Base-by-base conservation (phyloP, 2,329 filamentous ascomycete genomes). In the Zymoseptoria pseudotritici region DNA sequence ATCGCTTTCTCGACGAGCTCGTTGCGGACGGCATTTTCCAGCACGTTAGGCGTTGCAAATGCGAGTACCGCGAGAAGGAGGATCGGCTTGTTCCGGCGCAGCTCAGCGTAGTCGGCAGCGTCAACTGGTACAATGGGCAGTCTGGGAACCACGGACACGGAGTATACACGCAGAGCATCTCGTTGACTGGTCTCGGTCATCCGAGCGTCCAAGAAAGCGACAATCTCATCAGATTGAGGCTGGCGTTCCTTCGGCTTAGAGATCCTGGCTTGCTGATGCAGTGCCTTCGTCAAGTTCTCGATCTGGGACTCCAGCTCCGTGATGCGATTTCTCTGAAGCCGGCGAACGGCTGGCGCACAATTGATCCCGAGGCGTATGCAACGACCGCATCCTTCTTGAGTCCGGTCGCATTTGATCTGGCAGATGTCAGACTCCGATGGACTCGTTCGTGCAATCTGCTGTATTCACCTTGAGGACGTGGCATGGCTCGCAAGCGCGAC, bases 291-390 rank as follows among this genome's bases (percentile, higher is more conserved):
- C 26, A 62, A 36, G 22, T 59, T 26, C 11, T 59, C 57, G 7
- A 62, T 55, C 13, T 62, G 60, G 20, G 58, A 55, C 52, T 62
- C 60, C 11, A 62, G 26, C 6, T 58, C 60, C n/a, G 60, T 55
- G 49, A 62, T 62, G 19, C 60, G 60, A 42, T 62, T 55, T 55
- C 55, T 10, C 36, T 62, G 60, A 10, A 54, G 49, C 24, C 58
- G 51, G 46, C 60, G 51, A 29, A 53, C 42, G 6, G 60, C 60
- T 11, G 60, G 60, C 17, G 59, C 55, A 49, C 60, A 62, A 19
- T 62, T 57, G 29, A 55, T 59, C 7, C 57, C 60, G 42, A 53
- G 51, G 10, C 60, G 51, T 9, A 46, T 49, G 53, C 60, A 62
- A 10, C 60, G 57, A 21, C 59, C 57, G 36, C 60, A 62, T 2